Base-by-base conservation (phyloP, 768 basidiomycete genomes). In the Strobilomyces echinocephalus region DNA sequence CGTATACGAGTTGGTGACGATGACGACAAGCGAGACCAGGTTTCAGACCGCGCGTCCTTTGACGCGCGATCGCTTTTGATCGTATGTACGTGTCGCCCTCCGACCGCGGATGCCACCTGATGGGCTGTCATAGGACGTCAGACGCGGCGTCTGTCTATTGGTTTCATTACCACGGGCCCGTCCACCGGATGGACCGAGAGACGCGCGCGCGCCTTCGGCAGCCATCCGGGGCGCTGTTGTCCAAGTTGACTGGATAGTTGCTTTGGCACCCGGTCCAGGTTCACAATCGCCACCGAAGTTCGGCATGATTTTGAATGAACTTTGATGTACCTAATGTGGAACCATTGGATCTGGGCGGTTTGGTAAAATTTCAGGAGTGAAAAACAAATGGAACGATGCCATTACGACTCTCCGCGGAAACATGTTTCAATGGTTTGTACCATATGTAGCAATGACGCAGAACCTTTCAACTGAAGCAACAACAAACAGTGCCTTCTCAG, bases 1-100 rank as follows among this genome's bases (percentile, higher is more conserved):
- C 24, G 24, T n/a, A n/a, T n/a, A 31, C n/a, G n/a, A 16, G 43
- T 20, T 20, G 21, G 46, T 49, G 77, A 78, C 11, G 45, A 39
- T n/a, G 38, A 39, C 18, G 75, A 83, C 10, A 78, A 85, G 77
- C 87, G 41, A 26, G 41, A 81, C 12, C 60, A 11, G 15, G 46
- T 74, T n/a, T 61, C 73, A 4, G 81, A 81, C 44, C 74, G 78
- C 16, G 66, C 88, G 65, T 43, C 8, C 9, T 30, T 30, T 3
- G 87, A 88, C 55, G 86, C 84, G 18, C 85, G 81, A 79, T 61
- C 84, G 33, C 86, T 88, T 60, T 87, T 86, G 24, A 70, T 87
- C 35, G 82, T 87, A 57, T 61, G 83, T 71, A 57, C 62, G 83
- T 71, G 45, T 12, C 40, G 18, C 31, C 18, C 12, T 33, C 53